phyloP scores from a whole-genome alignment of 257 asterid species.

The Scutellaria minor region DNA sequence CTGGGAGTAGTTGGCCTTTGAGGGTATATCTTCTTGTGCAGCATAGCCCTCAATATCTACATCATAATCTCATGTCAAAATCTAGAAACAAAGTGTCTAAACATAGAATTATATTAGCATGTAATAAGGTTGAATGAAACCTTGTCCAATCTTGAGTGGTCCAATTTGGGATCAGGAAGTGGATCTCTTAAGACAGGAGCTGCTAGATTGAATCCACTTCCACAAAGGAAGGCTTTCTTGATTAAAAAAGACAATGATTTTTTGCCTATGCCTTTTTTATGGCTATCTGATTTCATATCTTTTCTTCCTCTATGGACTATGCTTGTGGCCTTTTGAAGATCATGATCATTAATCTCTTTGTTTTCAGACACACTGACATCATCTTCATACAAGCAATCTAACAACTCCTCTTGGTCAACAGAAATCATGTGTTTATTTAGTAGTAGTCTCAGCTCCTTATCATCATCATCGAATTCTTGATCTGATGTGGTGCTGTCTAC shows the following conservation, averaged over 20 bases:
- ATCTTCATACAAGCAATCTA: conserved; percentile 41
- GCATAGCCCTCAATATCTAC: conserved; percentile 71
- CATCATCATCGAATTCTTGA: conserved; percentile 41
- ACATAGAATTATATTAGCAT: background rate
- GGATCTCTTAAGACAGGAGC: conserved; percentile 51
- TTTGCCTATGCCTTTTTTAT: conserved; percentile 44
- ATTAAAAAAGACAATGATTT: conserved; percentile 61
- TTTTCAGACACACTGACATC: conserved; percentile 28
- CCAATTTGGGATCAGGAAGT: conserved; percentile 50
- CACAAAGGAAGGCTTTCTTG: conserved; percentile 59
- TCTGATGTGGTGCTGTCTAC: conserved; percentile 24
- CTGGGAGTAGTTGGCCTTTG: conserved; percentile 49
- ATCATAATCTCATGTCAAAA: background rate
- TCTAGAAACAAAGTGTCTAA: background rate
- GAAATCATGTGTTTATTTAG: conserved; percentile 31
- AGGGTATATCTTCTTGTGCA: conserved; percentile 74
- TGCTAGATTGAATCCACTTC: conserved; percentile 43
- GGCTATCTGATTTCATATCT: conserved; percentile 38
- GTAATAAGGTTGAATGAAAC: conserved; percentile 35
- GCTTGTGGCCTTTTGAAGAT: conserved; percentile 35
- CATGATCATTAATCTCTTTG: conserved; percentile 6
- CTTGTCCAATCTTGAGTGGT: conserved; percentile 73
- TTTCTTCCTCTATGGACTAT: conserved; percentile 40
- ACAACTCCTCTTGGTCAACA: conserved; percentile 40
- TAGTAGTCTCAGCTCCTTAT: conserved; percentile 41